Evolutionary conservation across 1,284 basidiomycete species (phyloP).

Genomic region (Irpex sp.): DNA sequence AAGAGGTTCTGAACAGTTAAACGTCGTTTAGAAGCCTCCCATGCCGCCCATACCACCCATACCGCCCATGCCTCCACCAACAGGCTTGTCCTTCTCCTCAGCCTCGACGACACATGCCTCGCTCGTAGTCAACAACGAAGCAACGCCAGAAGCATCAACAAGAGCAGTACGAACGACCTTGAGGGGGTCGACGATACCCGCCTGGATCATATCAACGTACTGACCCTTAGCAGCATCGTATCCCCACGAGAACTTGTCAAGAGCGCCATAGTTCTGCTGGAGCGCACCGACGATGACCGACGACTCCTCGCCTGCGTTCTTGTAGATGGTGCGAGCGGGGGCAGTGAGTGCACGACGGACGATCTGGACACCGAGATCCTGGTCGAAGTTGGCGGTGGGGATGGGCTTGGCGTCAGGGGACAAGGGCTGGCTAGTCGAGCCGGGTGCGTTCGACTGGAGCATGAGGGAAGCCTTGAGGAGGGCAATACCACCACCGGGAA

Average conservation of each 20-base stretch:
- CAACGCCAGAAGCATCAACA: constrained; percentile 87
- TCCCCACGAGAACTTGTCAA: constrained; percentile 80
- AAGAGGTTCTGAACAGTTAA: not conserved
- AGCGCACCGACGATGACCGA: constrained; percentile 91
- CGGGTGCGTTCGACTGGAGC: constrained; percentile 60
- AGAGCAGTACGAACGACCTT: constrained; percentile 92
- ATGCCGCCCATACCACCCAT: constrained; percentile 51
- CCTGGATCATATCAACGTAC: constrained; percentile 92
- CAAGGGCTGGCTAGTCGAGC: constrained; percentile 28
- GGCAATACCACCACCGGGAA: constrained; percentile 93
- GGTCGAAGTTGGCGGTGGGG: constrained; percentile 92
- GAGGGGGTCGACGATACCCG: constrained; percentile 91
- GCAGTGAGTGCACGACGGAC: constrained; percentile 86
- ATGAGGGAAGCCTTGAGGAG: constrained; percentile 86
- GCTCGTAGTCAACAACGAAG: constrained; percentile 88
- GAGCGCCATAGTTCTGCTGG: constrained; percentile 59
- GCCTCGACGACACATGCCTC: constrained; percentile 93
- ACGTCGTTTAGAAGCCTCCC: constrained; percentile 31
- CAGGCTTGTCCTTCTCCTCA: constrained; percentile 76
- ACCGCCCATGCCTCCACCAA: constrained; percentile 31
- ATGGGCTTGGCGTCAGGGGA: constrained; percentile 62
- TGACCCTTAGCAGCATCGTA: constrained; percentile 92
- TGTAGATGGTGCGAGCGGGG: constrained; percentile 86
- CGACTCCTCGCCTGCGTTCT: constrained; percentile 95
- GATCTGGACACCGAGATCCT: constrained; percentile 93